A percentile compares a stretch with the other conserved stretches of the same genome.
phyloP scores from a whole-genome alignment of 106 monocot genomes.

The Triglochin maritima region DNA sequence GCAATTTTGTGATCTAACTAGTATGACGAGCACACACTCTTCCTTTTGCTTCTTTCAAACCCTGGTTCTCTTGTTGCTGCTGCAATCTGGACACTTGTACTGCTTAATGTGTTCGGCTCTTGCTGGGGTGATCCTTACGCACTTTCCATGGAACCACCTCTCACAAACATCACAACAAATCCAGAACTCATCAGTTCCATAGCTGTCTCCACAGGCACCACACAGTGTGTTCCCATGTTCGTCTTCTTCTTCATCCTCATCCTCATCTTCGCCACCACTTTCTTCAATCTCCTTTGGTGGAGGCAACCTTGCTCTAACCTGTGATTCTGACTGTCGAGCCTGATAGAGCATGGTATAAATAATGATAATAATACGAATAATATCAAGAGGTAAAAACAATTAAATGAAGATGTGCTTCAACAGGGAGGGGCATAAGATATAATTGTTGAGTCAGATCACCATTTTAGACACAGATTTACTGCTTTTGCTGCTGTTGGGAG shows the following conservation, averaged over 20 bases:
- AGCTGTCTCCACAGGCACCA: conserved; percentile 63
- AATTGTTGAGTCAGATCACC: conserved; percentile 6
- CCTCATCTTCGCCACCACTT: conserved; percentile 42
- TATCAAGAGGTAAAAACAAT: too few species aligned
- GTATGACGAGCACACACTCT: not conserved
- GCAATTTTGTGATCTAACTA: not conserved
- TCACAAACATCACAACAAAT: conserved; percentile 89
- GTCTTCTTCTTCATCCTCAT: conserved; percentile 52
- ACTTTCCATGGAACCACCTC: conserved; percentile 87
- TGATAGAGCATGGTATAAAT: conserved; percentile 10
- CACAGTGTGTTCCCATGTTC: conserved; percentile 70
- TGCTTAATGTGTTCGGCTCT: conserved; percentile 88
- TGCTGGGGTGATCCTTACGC: conserved; percentile 78
- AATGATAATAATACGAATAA: not conserved
- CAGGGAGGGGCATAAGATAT: not conserved
- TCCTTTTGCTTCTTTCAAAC: conserved; percentile 3
- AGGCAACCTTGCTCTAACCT: conserved; percentile 39
- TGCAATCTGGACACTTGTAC: conserved; percentile 88
- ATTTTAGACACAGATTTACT: conserved; percentile 55
- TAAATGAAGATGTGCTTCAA: too few species aligned
- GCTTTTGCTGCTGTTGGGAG: conserved; percentile 56
- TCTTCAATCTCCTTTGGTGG: conserved; percentile 35
- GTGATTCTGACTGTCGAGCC: conserved; percentile 30
- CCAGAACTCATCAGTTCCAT: conserved; percentile 81
- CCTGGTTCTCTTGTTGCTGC: conserved; percentile 53